Conservation (phyloP, 2,329 filamentous ascomycete species). For the Dothideomycetidae sp. region DNA sequence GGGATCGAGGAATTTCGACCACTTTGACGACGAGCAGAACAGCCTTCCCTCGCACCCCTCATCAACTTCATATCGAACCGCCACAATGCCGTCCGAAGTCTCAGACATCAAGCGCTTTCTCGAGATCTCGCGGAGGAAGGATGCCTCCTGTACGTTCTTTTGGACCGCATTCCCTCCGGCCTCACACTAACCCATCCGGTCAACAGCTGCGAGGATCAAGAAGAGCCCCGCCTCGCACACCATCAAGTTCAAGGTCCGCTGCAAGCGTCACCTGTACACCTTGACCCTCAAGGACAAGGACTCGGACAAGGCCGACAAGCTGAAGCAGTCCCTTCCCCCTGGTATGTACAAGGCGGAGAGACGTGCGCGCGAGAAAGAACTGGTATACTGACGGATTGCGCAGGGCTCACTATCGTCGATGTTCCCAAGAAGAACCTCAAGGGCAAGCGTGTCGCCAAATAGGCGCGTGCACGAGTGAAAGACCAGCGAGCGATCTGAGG, state of each 20-base stretch:
- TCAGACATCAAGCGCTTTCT: slow-evolving; percentile 99
- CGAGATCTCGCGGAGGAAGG: slow-evolving; percentile 99
- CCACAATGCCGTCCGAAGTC: slow-evolving; percentile 92
- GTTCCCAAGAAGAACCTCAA: slow-evolving; percentile 49
- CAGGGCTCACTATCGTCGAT: slow-evolving; percentile 45
- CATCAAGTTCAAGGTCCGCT: slow-evolving; percentile 99
- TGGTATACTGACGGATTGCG: slow-evolving; percentile 13
- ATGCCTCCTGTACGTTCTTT: slow-evolving; percentile 89
- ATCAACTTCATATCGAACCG: no score
- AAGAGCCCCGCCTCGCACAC: slow-evolving; percentile 80
- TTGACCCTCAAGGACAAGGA: slow-evolving; percentile 99
- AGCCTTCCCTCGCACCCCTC: no score
- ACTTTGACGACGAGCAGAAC: neutral
- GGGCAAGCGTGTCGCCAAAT: slow-evolving; percentile 29
- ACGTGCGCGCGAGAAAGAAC: neutral
- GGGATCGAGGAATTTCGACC: slow-evolving; percentile 9
- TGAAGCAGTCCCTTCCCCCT: slow-evolving; percentile 96
- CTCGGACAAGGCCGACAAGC: slow-evolving; percentile 98
- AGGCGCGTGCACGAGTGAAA: no score
- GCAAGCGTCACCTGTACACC: slow-evolving; percentile 61
- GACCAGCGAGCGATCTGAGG: no score
- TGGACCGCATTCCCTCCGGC: no score
- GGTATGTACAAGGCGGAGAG: slow-evolving; percentile 45
- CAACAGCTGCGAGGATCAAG: slow-evolving; percentile 46
- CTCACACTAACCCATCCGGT: slow-evolving; percentile 9